These are phyloP conservation scores for Dothistroma pini DNA, from an alignment of 2,329 filamentous ascomycete species.

Conservation along the genomic window DNA sequence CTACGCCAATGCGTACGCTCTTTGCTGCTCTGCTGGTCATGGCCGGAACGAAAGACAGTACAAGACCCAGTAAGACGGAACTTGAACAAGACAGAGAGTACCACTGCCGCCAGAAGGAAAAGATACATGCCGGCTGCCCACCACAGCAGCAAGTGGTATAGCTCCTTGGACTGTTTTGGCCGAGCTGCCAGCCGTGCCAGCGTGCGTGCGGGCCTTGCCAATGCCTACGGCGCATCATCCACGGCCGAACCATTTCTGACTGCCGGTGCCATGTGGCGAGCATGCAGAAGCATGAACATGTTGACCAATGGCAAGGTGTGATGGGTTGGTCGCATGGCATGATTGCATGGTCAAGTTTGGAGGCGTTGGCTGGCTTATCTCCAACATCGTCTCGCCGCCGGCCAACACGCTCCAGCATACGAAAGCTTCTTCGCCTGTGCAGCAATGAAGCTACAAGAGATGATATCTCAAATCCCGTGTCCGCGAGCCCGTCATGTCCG, in stretches of 20 bases:
- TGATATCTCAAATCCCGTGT: not conserved
- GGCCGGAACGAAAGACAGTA: not conserved
- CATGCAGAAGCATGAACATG: not conserved
- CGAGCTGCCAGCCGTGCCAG: constrained; percentile 5
- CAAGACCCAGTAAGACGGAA: not conserved
- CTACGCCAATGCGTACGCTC: constrained; percentile 41
- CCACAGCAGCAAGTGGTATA: not conserved
- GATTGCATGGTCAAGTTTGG: not conserved
- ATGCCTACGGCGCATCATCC: constrained; percentile 5
- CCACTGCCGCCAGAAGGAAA: not conserved
- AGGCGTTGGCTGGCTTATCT: not conserved
- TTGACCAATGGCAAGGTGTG: not conserved
- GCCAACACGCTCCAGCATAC: not conserved
- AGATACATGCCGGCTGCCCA: not conserved
- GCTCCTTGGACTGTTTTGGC: constrained; percentile 1
- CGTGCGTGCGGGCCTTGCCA: not conserved
- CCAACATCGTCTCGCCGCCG: not conserved
- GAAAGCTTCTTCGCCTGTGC: not conserved
- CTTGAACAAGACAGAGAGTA: not conserved
- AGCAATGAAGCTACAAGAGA: not conserved
- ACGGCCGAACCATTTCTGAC: not conserved
- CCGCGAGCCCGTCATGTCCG: not conserved
- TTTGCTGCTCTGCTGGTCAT: constrained; percentile 10
- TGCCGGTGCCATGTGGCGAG: constrained; percentile 1
- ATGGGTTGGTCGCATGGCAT: not conserved